These are phyloP conservation scores for Starmerella powellii DNA, from an alignment of 805 yeast species.

Conservation along the genomic window DNA sequence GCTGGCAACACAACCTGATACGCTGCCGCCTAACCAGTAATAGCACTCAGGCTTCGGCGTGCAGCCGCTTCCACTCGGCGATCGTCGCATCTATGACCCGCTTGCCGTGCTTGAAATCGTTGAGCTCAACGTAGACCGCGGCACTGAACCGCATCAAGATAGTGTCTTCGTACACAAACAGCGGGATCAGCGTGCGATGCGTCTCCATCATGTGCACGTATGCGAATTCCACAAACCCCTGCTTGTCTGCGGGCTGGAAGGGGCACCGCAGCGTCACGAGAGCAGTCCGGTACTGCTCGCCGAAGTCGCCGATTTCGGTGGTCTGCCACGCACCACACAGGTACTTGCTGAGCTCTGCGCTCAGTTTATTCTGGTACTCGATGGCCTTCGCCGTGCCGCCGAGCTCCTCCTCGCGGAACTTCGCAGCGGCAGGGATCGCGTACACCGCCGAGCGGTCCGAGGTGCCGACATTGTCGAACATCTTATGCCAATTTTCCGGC, in stretches of 20 bases:
- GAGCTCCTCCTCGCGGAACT: constrained; percentile 42
- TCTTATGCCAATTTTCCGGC: constrained; percentile 28
- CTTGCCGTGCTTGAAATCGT: constrained; percentile 42
- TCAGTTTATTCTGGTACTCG: constrained; percentile 38
- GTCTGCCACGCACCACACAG: constrained; percentile 36
- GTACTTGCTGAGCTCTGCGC: constrained; percentile 33
- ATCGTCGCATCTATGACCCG: constrained; percentile 31
- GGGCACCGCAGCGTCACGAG: constrained; percentile 39
- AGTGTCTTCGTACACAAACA: constrained; percentile 33
- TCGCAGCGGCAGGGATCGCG: constrained; percentile 38
- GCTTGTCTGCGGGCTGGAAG: constrained; percentile 19
- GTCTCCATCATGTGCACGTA: constrained; percentile 23
- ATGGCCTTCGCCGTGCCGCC: constrained; percentile 49
- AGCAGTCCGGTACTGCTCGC: constrained; percentile 31
- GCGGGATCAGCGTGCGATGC: constrained; percentile 40
- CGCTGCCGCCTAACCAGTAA: no score
- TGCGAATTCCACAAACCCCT: constrained; percentile 20
- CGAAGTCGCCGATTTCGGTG: constrained; percentile 30
- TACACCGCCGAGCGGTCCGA: constrained; percentile 35
- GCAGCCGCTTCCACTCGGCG: constrained; percentile 13
- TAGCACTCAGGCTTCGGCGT: constrained; percentile 16
- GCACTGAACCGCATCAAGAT: constrained; percentile 45
- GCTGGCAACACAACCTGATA: no score
- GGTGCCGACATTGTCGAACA: constrained; percentile 44
- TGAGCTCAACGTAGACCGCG: constrained; percentile 46